Evolutionary conservation across 179 eudicot genomes (phyloP).

Genomic region (Beta lomatogona): DNA sequence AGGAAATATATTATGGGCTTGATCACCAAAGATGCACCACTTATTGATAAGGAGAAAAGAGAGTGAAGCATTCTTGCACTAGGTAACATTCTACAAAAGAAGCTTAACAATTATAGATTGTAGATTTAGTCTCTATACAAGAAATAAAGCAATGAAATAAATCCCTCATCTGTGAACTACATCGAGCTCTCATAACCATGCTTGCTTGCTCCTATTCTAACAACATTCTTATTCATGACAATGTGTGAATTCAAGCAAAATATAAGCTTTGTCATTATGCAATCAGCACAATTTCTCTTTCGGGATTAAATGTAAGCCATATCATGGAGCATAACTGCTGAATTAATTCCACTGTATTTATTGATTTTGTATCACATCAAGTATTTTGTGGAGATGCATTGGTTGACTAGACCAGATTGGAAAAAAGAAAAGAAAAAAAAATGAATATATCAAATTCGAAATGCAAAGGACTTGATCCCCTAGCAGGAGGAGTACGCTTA

Average conservation of each 20-base stretch:
- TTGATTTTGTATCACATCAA: neutral
- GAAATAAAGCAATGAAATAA: neutral
- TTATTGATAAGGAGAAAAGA: neutral
- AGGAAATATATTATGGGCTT: conserved; percentile 9
- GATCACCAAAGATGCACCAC: conserved; percentile 1
- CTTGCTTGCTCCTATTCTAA: neutral
- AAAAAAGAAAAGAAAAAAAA: too few relatives aligned
- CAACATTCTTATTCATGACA: neutral
- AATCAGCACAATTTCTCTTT: neutral
- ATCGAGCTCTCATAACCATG: neutral
- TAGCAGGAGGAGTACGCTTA: too few relatives aligned
- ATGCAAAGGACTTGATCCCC: neutral
- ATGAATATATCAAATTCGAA: neutral
- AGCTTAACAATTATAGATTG: neutral
- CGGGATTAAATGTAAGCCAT: too few relatives aligned
- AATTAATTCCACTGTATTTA: too few relatives aligned
- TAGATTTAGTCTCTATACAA: neutral
- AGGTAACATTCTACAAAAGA: neutral
- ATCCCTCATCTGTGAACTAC: neutral
- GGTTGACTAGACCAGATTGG: too few relatives aligned
- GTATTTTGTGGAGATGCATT: too few relatives aligned
- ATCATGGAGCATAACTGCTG: neutral
- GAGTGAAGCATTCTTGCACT: neutral
- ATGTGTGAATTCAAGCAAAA: neutral
- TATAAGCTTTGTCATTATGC: too few relatives aligned